Evolutionary conservation across 768 basidiomycete species (phyloP), one percentile per base, ranked within the genome.

Genomic region (Boletus pseudopeckii): DNA sequence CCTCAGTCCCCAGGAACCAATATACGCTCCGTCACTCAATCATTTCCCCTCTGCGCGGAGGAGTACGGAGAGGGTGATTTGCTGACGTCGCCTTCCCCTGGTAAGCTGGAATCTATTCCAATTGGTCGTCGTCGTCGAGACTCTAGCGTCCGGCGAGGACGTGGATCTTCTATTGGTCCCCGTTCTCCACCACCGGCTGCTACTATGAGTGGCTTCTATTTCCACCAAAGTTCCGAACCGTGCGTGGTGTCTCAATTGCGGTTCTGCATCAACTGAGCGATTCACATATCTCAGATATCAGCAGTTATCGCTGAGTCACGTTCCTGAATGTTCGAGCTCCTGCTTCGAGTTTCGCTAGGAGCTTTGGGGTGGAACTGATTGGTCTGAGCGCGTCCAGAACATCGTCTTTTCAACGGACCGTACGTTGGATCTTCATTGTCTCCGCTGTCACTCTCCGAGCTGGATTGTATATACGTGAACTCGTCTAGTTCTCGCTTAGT

Each of bases 191-290:
- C 77, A 6, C 75, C 82, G 7, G 66, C 80, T 45, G 90, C 89
- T 5, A 84, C 83, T 26, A 91, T 92, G 88, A 88, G 81, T 58
- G 90, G 93, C 36, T 95, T 91, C 74, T 96, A 95, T 72, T 95
- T 90, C 73, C 92, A 94, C 71, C 86, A 88, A 77, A 89, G 92
- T 68, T 93, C 90, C 51, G 90, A 92, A 65, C 91, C 91, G 91
- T 93, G 66, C 74, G 89, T 83, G n/a, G 7, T 33, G 20, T 57
- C 32, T 56, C 50, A 44, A n/a, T 45, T 50, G 30, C 40, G 30
- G 20, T 41, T 26, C 28, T 45, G 22, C 38, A 47, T 57, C 46
- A 26, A 20, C 49, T 57, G 45, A 63, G 9, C 48, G 30, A 24
- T 56, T 53, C 45, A 32, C 47, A 34, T 55, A 53, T 50, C 40